phyloP scores from a whole-genome alignment of 1,284 basidiomycete species.

The Chondrostereum purpureum region DNA sequence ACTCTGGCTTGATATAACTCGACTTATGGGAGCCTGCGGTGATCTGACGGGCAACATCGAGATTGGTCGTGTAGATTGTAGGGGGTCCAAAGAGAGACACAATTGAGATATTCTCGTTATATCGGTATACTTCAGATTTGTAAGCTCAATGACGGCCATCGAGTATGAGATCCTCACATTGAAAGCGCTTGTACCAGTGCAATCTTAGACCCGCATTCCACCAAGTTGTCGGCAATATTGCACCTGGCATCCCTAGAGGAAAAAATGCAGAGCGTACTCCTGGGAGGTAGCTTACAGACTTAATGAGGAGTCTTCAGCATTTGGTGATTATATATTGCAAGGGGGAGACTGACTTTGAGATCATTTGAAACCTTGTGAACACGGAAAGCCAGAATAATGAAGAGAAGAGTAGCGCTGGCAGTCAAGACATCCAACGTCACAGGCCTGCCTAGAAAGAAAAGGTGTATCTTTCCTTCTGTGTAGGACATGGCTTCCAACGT shows the following conservation, averaged over 20 bases:
- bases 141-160: not conserved
- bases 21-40: conserved; percentile 30
- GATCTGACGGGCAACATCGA: conserved; percentile 43
- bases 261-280: conserved; percentile 21
- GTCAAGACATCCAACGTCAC: not conserved
- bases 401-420: not conserved
- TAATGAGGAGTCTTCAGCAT: not conserved
- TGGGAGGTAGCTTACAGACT: conserved; percentile 17
- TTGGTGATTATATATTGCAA: not conserved
- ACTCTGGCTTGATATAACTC: conserved; percentile 35
- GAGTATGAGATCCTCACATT: conserved; percentile 2
- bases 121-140: conserved; percentile 29
- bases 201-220: conserved; percentile 13
- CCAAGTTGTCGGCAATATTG: conserved; percentile 18
- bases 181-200: conserved; percentile 10
- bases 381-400: not conserved
- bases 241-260: conserved; percentile 19
- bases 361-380: not conserved
- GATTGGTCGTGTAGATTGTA: conserved; percentile 37
- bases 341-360: not conserved
- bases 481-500: too few relatives aligned
- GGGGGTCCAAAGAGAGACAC: conserved; percentile 34
- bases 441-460: too few relatives aligned
- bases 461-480: too few relatives aligned
- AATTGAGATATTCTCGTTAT: conserved; percentile 38